Evolutionary conservation across 2,329 filamentous ascomycete genomes (phyloP), one percentile per base, ranked within the genome.

Genomic region (Mycosphaerella arachidis): DNA sequence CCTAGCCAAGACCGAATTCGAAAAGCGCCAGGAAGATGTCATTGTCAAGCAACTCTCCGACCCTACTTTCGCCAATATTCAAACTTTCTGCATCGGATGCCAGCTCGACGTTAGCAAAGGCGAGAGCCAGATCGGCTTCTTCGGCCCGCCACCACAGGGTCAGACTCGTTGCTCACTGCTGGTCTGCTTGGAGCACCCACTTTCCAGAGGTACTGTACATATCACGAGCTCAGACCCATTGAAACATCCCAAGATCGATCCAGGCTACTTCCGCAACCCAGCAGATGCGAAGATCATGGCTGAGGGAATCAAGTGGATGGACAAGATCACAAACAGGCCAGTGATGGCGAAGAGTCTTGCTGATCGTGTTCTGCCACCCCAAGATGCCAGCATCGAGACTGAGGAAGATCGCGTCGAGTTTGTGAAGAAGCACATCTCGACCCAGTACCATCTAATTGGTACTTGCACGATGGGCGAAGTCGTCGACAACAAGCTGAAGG

Each of bases 291-390:
- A 69, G 27, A 68, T 74, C 30, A 60, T 74, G 9, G 67, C 71
- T 4, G 68, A 68, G 53, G 69, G 68, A 3, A 65, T 74, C 55
- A 67, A 70, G 45, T 72, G 82, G 58, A 67, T 78, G 40, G 72
- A 78, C 1, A 70, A 76, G 31, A 78, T 84, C 71, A 74, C 75
- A 4, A 69, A 76, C 7, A 76, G 74, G 4, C 73, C 77, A 0
- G 70, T 72, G 0, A 78, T 83, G 40, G 73, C 73, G 0, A 68
- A 77, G 30, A 77, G 69, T 16, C 76, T 84, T 6, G 66, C 63
- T 1, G 63, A 68, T 7, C 69, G 76, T 1, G 69, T 73, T 6
- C 70, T 72, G 51, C 77, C 70, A 63, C 73, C 67, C 13, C 58
- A 66, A 35, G 57, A 66, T 43, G 57, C 58, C 4, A 67, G 65